These are phyloP conservation scores for Lipomyces chichibuensis DNA, from an alignment of 805 yeast species.

Conservation along the genomic window DNA sequence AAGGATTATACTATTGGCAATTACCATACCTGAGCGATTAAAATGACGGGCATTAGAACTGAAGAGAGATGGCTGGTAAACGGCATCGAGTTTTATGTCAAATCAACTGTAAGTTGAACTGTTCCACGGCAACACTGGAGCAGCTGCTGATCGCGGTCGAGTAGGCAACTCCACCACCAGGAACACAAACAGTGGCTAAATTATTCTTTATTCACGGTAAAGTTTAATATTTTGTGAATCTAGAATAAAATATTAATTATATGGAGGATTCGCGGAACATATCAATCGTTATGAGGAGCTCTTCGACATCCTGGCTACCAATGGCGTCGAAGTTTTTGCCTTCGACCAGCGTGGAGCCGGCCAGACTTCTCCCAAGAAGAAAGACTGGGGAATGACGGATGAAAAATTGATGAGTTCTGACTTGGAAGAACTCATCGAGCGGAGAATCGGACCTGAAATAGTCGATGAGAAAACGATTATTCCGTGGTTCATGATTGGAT, in stretches of 20 bases:
- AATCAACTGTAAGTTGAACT: conserved; percentile 6
- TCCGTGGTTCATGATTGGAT: conserved; percentile 33
- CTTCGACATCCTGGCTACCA: conserved; percentile 40
- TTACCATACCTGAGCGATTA: too few relatives aligned
- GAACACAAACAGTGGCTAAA: conserved; percentile 37
- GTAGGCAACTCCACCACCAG: conserved; percentile 36
- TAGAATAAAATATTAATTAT: background rate
- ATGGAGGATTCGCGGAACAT: conserved; percentile 46
- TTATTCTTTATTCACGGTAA: conserved; percentile 43
- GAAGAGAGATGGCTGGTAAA: conserved; percentile 5
- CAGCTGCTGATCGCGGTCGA: background rate
- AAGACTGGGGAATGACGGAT: conserved; percentile 43
- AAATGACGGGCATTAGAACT: too few relatives aligned
- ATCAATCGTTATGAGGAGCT: conserved; percentile 41
- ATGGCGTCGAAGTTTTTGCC: conserved; percentile 45
- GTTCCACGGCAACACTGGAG: background rate
- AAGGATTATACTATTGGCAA: too few relatives aligned
- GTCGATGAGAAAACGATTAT: background rate
- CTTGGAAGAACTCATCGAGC: conserved; percentile 42
- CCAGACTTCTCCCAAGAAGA: conserved; percentile 39
- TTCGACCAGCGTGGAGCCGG: conserved; percentile 50
- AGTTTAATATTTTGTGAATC: background rate
- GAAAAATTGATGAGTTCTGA: conserved; percentile 43
- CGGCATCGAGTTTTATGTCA: conserved; percentile 11
- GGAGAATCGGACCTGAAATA: conserved; percentile 20